phyloP scores from a whole-genome alignment of 169 alveolate species.

The Blepharisma undulans region DNA sequence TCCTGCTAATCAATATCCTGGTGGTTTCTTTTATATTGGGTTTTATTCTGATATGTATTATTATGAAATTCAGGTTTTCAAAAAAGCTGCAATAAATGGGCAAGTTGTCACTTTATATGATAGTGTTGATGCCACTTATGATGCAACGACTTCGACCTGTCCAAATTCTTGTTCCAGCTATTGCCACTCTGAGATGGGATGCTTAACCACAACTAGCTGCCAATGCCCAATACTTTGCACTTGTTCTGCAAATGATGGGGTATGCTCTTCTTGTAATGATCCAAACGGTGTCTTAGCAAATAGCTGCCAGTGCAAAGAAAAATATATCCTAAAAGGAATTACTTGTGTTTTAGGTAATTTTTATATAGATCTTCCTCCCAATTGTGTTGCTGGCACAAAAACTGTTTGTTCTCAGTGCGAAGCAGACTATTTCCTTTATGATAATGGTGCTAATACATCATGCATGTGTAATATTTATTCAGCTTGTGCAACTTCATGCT shows the following conservation, averaged over 20 bases:
- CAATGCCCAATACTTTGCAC: not conserved
- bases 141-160: not conserved
- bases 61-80: not conserved
- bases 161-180: not conserved
- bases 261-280: not conserved
- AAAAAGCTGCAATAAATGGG: not conserved
- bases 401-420: not conserved
- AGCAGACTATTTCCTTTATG: not conserved
- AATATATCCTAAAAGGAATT: not conserved
- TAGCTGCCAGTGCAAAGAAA: not conserved
- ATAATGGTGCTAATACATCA: not conserved
- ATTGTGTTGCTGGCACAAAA: not conserved
- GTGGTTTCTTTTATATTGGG: not conserved
- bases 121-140: not conserved
- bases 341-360: not conserved
- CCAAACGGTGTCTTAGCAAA: not conserved
- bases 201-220: not conserved
- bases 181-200: not conserved
- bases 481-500: not conserved
- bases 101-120: not conserved
- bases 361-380: not conserved
- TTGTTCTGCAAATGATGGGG: not conserved
- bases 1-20: not conserved
- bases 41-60: too few relatives aligned
- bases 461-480: not conserved